A percentile compares a stretch with the other conserved stretches of the same genome.
phyloP scores from a whole-genome alignment of 2,329 filamentous ascomycete species.

The Penicillium brasilianum region DNA sequence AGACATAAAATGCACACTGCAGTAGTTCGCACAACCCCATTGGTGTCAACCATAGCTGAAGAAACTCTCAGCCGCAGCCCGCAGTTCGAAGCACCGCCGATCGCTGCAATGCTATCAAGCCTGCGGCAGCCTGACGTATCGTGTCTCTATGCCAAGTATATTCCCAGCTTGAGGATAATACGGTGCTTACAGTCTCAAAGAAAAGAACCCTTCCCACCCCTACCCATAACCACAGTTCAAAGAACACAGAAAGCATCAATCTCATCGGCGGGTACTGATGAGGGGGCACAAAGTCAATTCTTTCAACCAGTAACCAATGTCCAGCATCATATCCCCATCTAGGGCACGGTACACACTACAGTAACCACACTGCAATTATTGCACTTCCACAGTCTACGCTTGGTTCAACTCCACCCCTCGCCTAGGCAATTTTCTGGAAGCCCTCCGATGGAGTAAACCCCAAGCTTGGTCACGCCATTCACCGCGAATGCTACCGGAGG shows the following conservation, averaged over 20 bases:
- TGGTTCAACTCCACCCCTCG: background rate
- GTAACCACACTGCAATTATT: too few species aligned
- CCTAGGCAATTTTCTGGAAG: slow-evolving; percentile 8
- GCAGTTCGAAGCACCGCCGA: slow-evolving; percentile 5
- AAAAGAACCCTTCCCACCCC: background rate
- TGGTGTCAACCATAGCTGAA: slow-evolving; percentile 1
- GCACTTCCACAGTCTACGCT: too few species aligned
- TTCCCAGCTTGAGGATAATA: background rate
- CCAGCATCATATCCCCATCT: too few species aligned
- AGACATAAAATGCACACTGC: background rate
- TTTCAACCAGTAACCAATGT: background rate
- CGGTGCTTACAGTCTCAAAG: background rate
- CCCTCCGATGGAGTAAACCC: background rate
- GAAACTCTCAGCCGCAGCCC: slow-evolving; percentile 8
- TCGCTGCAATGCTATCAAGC: slow-evolving; percentile 8
- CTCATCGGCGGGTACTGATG: background rate
- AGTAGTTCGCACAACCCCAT: background rate
- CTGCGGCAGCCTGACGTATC: background rate
- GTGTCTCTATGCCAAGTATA: background rate
- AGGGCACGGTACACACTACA: too few species aligned
- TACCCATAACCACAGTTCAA: background rate
- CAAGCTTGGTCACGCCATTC: slow-evolving; percentile 4
- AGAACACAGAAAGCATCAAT: too few species aligned
- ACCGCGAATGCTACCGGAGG: background rate
- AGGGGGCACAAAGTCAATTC: background rate